Base-by-base conservation (phyloP, 208 protist genomes). In the Trichomonas tenax region DNA sequence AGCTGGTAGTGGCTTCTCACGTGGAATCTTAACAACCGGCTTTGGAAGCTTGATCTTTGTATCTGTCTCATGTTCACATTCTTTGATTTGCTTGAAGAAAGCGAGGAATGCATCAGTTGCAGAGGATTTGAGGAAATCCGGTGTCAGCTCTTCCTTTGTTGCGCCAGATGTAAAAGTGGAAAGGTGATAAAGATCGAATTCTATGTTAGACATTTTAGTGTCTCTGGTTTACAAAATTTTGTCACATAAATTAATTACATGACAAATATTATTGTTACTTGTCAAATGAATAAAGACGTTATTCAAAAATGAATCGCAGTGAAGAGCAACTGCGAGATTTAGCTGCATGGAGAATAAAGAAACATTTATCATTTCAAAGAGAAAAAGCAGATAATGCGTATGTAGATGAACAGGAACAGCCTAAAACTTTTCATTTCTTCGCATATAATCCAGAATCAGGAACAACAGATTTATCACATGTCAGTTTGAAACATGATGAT, bases 381-480 rank as follows among this genome's bases (percentile, higher is more conserved):
- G 86, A 93, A 93, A 93, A 48, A 38, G 36, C 10, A 38, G 31
- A 8, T 6, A 48, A 9, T 38, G 0, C 40, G 4, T 44, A 21
- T 36, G 44, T 48, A 8, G 41, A n/a, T n/a, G 10, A 38, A 44
- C 86, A 34, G 38, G 40, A 41, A 44, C 40, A 93, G 10, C 40
- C 86, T 58, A 93, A 48, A 51, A 93, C 41, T 8, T 93, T 93
- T 93, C 86, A 93, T 51, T 93, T 93, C 31, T 58, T 93, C 36
- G 45, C 41, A 15, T 93, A 93, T 93, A 44, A 93, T 93, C 86
- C 86, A 93, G 36, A 34, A 34, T 51, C 34, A 93, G 86, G 86
- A 38, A 41, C 86, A 93, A 51, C 44, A 40, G 86, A 93, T 51
- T 51, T 93, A 38, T 93, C 86, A 17, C 41, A 93, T 38, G 26